phyloP scores from a whole-genome alignment of 257 asterid genomes.

The Nicotiana noctiflora region DNA sequence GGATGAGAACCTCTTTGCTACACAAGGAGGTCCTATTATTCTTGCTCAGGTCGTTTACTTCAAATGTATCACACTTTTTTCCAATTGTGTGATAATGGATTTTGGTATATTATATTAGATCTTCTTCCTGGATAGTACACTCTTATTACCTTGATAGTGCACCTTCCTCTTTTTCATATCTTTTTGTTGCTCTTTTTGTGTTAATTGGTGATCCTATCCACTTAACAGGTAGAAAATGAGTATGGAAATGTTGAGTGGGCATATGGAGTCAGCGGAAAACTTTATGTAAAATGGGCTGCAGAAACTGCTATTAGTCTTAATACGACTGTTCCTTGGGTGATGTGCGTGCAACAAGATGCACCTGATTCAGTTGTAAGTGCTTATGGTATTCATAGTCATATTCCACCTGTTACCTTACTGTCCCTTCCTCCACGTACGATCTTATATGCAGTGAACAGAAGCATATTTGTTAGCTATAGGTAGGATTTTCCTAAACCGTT shows the following conservation, averaged over 20 bases:
- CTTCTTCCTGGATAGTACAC: neutral
- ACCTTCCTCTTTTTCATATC: neutral
- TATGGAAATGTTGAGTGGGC: conserved; percentile 71
- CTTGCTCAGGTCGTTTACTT: conserved; percentile 56
- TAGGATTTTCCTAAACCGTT: neutral
- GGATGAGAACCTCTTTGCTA: conserved; percentile 67
- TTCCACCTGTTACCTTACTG: neutral
- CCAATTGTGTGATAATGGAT: neutral
- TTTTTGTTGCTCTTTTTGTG: neutral
- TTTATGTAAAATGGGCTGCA: conserved; percentile 79
- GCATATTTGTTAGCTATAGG: neutral
- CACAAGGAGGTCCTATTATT: conserved; percentile 85
- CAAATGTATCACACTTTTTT: neutral
- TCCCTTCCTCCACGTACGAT: neutral
- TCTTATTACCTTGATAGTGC: neutral
- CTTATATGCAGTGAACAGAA: neutral
- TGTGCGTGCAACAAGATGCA: conserved; percentile 67
- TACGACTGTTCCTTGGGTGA: conserved; percentile 82
- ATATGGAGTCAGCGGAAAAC: conserved; percentile 53
- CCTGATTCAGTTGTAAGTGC: conserved; percentile 66
- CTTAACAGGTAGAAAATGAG: conserved; percentile 66
- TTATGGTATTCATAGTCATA: neutral
- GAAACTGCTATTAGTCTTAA: conserved; percentile 62
- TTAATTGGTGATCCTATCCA: neutral
- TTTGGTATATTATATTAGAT: neutral